Evolutionary conservation across 768 basidiomycete species (phyloP).

Genomic region (Panus rudis): DNA sequence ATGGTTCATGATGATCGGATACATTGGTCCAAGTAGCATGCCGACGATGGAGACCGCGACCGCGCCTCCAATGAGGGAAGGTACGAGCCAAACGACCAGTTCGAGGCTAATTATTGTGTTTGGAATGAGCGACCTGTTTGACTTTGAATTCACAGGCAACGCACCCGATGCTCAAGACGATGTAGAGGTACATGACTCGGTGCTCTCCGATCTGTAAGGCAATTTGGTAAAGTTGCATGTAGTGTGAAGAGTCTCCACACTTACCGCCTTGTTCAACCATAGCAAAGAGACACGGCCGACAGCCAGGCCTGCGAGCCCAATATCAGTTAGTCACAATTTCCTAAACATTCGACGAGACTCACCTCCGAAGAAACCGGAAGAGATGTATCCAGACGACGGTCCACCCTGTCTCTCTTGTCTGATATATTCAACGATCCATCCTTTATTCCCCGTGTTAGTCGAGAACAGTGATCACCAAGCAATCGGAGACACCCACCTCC

Average conservation of each 20-base stretch:
- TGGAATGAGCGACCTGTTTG: not conserved
- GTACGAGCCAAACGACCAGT: conserved; percentile 51
- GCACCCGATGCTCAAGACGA: conserved; percentile 25
- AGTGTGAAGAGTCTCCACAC: not conserved
- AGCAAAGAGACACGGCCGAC: conserved; percentile 46
- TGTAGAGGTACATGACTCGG: conserved; percentile 31
- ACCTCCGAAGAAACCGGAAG: conserved; percentile 43
- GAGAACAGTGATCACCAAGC: not conserved
- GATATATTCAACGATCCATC: conserved; percentile 51
- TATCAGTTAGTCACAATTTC: not conserved
- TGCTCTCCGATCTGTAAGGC: conserved; percentile 29
- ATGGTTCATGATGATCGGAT: conserved; percentile 37
- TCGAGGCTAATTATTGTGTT: conserved; percentile 32
- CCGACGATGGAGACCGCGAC: conserved; percentile 50
- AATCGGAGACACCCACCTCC: conserved; percentile 24
- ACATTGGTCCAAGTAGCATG: conserved; percentile 41
- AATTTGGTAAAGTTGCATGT: not conserved
- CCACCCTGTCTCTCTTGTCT: conserved; percentile 40
- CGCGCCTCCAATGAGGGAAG: conserved; percentile 45
- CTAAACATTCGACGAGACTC: not conserved
- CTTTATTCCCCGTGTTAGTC: conserved; percentile 16
- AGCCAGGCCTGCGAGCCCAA: conserved; percentile 31
- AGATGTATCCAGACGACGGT: conserved; percentile 40
- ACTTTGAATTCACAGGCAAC: not conserved
- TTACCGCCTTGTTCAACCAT: conserved; percentile 39